Evolutionary conservation across 2,329 filamentous ascomycete genomes (phyloP).

Genomic region (Fusarium newnesense): DNA sequence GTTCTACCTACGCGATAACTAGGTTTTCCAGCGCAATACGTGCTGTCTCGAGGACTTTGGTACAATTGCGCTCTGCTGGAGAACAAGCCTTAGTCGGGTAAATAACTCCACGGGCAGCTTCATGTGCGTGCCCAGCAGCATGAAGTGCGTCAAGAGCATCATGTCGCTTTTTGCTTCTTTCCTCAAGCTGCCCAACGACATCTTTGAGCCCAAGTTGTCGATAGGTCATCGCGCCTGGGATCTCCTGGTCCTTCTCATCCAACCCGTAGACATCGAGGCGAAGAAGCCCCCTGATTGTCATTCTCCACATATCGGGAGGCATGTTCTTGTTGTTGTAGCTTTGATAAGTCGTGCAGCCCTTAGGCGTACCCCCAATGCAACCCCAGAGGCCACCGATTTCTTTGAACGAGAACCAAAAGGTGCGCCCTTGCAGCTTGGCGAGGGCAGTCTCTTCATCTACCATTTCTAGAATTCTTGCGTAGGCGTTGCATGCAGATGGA

Average conservation of each 20-base stretch:
- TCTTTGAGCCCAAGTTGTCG: constrained; percentile 64
- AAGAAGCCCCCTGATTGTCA: constrained; percentile 63
- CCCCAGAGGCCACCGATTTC: constrained; percentile 63
- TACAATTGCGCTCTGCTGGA: constrained; percentile 55
- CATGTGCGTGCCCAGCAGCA: constrained; percentile 50
- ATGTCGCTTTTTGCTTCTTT: constrained; percentile 60
- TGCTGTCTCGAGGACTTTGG: constrained; percentile 64
- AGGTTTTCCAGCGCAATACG: constrained; percentile 64
- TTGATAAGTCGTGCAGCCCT: constrained; percentile 43
- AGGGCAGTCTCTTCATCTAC: constrained; percentile 62
- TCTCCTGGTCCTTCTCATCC: constrained; percentile 28
- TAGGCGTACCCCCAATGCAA: constrained; percentile 39
- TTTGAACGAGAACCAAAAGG: constrained; percentile 57
- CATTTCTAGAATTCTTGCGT: constrained; percentile 64
- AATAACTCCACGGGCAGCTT: constrained; percentile 42
- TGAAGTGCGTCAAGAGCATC: constrained; percentile 59
- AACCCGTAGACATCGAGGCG: constrained; percentile 68
- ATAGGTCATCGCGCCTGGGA: constrained; percentile 24
- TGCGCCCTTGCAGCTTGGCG: constrained; percentile 55
- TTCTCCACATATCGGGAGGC: constrained; percentile 64
- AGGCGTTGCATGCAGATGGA: constrained; percentile 67
- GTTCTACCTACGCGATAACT: constrained; percentile 58
- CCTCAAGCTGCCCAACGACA: constrained; percentile 64
- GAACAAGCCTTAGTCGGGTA: constrained; percentile 42
- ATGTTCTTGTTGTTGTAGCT: constrained; percentile 57